These are phyloP conservation scores for Boletus rubroflammeus DNA, from an alignment of 768 basidiomycete species.

Conservation along the genomic window DNA sequence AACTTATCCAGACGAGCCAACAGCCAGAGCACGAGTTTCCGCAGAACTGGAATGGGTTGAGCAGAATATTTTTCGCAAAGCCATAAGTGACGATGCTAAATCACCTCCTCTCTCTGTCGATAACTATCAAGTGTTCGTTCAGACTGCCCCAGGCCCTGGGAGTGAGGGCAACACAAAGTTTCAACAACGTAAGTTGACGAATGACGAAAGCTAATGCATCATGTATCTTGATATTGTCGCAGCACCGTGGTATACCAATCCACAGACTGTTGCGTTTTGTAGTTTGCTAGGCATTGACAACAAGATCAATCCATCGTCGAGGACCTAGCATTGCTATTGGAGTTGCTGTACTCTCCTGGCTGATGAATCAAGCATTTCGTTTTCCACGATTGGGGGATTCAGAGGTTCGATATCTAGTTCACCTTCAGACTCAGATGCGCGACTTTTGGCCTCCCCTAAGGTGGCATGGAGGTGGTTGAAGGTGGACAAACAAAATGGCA, in stretches of 20 bases:
- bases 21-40: conserved; percentile 49
- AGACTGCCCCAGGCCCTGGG: conserved; percentile 58
- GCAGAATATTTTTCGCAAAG: conserved; percentile 42
- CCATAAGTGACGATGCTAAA: neutral
- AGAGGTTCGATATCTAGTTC: neutral
- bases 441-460: no score
- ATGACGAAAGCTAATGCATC: neutral
- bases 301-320: conserved; percentile 45
- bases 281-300: conserved; percentile 75
- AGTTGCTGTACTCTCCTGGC: neutral
- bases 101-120: conserved; percentile 36
- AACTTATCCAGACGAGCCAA: conserved; percentile 55
- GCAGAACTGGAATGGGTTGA: conserved; percentile 67
- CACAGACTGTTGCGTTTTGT: conserved; percentile 87
- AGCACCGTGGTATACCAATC: conserved; percentile 82
- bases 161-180: conserved; percentile 38
- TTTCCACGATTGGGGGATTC: no score
- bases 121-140: conserved; percentile 63
- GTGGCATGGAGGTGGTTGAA: no score
- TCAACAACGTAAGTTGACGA: conserved; percentile 35
- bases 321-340: neutral
- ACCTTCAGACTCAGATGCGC: no score
- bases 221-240: conserved; percentile 6
- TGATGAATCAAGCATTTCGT: neutral
- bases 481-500: no score